A percentile compares a stretch with the other conserved stretches of the same genome.
phyloP scores from a whole-genome alignment of 163 green algal species.

The Coccomyxa subellipsoidea region DNA sequence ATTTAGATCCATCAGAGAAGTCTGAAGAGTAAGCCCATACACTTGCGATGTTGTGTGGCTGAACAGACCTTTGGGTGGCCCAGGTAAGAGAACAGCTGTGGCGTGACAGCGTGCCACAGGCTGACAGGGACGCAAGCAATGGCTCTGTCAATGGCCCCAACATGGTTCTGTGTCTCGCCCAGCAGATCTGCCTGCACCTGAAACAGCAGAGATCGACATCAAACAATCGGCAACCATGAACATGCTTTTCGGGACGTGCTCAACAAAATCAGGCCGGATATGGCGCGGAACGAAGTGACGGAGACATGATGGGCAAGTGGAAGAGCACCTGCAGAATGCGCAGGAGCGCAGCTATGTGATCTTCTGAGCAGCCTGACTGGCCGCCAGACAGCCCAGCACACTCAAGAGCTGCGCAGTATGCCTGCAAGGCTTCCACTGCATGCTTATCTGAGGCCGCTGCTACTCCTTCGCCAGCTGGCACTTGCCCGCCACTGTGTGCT shows the following conservation, averaged over 20 bases:
- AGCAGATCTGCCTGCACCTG: not conserved
- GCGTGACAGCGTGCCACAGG: constrained; percentile 48
- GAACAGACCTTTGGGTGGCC: constrained; percentile 15
- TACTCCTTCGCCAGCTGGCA: not conserved
- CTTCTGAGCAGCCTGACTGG: constrained; percentile 15
- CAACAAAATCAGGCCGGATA: too few species aligned
- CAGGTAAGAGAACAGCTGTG: constrained; percentile 64
- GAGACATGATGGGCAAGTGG: too few species aligned
- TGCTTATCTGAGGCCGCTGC: not conserved
- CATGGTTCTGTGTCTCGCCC: not conserved
- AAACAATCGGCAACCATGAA: not conserved
- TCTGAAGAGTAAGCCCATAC: too few species aligned
- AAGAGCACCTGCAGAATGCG: constrained; percentile 36
- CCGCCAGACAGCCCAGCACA: not conserved
- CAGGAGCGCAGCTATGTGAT: constrained; percentile 33
- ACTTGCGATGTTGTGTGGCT: not conserved
- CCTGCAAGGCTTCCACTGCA: not conserved
- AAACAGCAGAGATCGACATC: not conserved
- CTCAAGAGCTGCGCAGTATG: not conserved
- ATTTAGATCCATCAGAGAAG: too few species aligned
- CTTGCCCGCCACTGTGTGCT: not conserved
- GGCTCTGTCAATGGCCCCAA: not conserved
- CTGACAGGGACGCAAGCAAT: constrained; percentile 11
- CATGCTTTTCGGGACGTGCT: too few species aligned
- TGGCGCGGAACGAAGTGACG: too few species aligned